Percentiles rank a stretch among this genome's conserved stretches.
Evolutionary conservation across 2,329 filamentous ascomycete species (phyloP).

Genomic region (Dryadomyces quercus-mongolicae): DNA sequence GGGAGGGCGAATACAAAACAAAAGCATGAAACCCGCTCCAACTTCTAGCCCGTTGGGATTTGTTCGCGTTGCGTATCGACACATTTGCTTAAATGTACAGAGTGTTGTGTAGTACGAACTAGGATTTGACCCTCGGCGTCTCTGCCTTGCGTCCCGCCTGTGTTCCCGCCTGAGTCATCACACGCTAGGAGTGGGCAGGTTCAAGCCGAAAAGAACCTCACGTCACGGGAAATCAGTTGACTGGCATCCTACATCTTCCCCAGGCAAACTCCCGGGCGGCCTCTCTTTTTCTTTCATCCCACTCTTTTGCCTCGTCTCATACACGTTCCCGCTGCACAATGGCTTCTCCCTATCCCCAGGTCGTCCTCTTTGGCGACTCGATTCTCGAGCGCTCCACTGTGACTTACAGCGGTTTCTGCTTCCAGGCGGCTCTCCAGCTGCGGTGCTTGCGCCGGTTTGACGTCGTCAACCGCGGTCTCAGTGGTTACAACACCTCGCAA

Average conservation of each 20-base stretch:
- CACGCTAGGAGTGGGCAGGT: background rate
- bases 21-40: no score
- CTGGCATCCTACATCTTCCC: no score
- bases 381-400: constrained; percentile 60
- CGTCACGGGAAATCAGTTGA: no score
- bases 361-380: constrained; percentile 83
- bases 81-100: no score
- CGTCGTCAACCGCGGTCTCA: constrained; percentile 78
- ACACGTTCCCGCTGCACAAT: constrained; percentile 1
- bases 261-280: no score
- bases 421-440: constrained; percentile 58
- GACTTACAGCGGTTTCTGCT: constrained; percentile 56
- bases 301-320: background rate
- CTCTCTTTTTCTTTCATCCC: no score
- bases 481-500: constrained; percentile 73
- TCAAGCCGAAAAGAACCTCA: background rate
- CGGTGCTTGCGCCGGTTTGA: constrained; percentile 67
- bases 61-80: no score
- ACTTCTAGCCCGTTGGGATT: no score
- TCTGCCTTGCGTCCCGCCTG: no score
- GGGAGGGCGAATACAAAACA: no score
- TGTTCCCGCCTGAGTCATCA: background rate
- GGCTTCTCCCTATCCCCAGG: constrained; percentile 49
- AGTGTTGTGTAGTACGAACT: background rate
- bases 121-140: no score